phyloP scores from a whole-genome alignment of 768 basidiomycete species.

The Hortiboletus flavorubellus region DNA sequence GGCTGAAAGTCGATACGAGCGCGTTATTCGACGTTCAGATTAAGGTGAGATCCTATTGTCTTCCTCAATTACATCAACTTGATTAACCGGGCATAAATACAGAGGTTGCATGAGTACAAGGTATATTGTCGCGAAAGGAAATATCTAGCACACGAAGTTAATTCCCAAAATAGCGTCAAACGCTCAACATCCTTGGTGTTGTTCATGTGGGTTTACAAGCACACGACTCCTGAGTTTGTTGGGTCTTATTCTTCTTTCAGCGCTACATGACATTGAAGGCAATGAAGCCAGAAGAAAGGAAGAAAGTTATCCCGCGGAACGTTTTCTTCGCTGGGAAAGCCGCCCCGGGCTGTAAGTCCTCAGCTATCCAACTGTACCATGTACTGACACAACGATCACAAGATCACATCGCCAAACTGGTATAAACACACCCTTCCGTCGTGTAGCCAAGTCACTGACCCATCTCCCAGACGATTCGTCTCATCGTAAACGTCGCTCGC shows the following conservation, averaged over 20 bases:
- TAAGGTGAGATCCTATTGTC: conserved; percentile 44
- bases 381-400: conserved; percentile 3
- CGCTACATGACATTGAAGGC: conserved; percentile 80
- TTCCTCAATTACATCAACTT: neutral
- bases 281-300: conserved; percentile 73
- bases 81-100: conserved; percentile 7
- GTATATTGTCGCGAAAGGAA: conserved; percentile 28
- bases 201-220: conserved; percentile 57
- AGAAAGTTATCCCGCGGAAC: conserved; percentile 79
- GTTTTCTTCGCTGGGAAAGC: conserved; percentile 99
- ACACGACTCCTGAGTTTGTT: neutral
- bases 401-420: conserved; percentile 93
- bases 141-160: neutral
- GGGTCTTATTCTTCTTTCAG: conserved; percentile 35
- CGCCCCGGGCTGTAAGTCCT: conserved; percentile 77
- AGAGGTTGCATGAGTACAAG: conserved; percentile 94
- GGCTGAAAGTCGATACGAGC: conserved; percentile 65
- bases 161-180: conserved; percentile 64
- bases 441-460: neutral
- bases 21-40: conserved; percentile 93
- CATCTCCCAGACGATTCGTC: conserved; percentile 67
- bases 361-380: neutral
- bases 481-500: conserved; percentile 88
- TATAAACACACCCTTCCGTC: conserved; percentile 23
- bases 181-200: conserved; percentile 88